Conservation (phyloP, 2,329 filamentous ascomycete species). For the Neonectria punicea region DNA sequence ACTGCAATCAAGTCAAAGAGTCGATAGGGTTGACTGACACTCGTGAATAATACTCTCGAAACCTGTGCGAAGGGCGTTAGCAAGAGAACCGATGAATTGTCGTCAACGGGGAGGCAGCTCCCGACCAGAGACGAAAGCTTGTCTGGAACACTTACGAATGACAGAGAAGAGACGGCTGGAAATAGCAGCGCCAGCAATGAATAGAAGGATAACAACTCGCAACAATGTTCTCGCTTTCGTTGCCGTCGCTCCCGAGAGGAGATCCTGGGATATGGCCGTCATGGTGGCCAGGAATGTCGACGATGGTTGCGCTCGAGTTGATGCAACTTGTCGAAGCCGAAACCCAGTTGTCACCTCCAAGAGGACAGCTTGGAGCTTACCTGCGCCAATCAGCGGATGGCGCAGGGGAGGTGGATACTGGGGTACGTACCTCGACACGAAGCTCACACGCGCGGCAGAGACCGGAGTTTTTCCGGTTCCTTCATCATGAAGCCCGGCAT, state of each 20-base stretch:
- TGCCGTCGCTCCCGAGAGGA: slow-evolving; percentile 80
- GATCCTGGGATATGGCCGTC: slow-evolving; percentile 59
- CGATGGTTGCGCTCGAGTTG: slow-evolving; percentile 45
- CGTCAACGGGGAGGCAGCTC: background rate
- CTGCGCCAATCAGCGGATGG: slow-evolving; percentile 24
- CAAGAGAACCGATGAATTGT: slow-evolving; percentile 11
- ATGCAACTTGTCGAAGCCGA: slow-evolving; percentile 48
- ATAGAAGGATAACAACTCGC: slow-evolving; percentile 86
- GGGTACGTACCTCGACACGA: slow-evolving; percentile 38
- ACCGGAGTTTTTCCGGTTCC: slow-evolving; percentile 39
- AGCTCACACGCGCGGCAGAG: slow-evolving; percentile 14
- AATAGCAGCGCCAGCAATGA: slow-evolving; percentile 92
- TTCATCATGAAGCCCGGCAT: slow-evolving; percentile 18
- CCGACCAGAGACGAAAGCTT: slow-evolving; percentile 1
- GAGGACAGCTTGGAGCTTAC: slow-evolving; percentile 61
- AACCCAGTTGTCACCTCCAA: slow-evolving; percentile 40
- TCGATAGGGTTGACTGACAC: slow-evolving; percentile 71
- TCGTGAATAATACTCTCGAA: slow-evolving; percentile 99
- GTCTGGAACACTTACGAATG: slow-evolving; percentile 76
- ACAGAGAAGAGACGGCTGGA: slow-evolving; percentile 97
- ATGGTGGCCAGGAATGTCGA: slow-evolving; percentile 53
- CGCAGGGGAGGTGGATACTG: slow-evolving; percentile 31
- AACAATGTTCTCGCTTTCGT: slow-evolving; percentile 86
- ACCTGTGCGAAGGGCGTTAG: slow-evolving; percentile 63
- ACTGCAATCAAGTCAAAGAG: slow-evolving; percentile 16